Evolutionary conservation across 176 grass and related monocot genomes (phyloP).

Genomic region (Ananas comosus): DNA sequence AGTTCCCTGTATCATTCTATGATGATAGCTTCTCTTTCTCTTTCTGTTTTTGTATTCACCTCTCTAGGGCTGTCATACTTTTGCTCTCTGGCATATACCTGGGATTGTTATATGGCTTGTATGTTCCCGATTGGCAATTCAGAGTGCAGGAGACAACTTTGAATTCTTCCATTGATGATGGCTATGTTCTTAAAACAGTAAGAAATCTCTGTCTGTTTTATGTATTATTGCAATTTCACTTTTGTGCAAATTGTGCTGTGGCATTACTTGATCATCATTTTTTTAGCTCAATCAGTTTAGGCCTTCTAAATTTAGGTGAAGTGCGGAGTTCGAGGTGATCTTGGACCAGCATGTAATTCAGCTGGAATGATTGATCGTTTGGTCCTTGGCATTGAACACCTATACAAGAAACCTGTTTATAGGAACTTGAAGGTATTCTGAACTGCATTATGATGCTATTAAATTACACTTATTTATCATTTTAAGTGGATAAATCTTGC

Average conservation of each 20-base stretch:
- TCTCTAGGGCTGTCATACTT: slow-evolving; percentile 15
- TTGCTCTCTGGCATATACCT: slow-evolving; percentile 10
- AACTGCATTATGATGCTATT: not conserved
- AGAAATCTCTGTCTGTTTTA: not conserved
- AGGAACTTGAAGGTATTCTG: slow-evolving; percentile 21
- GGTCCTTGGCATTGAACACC: slow-evolving; percentile 19
- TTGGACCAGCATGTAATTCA: slow-evolving; percentile 26
- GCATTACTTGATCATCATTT: not conserved
- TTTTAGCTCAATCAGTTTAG: not conserved
- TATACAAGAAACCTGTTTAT: slow-evolving; percentile 21
- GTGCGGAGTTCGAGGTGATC: slow-evolving; percentile 22
- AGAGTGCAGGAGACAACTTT: not conserved
- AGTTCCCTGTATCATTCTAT: too few relatives aligned
- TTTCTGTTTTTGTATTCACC: not conserved
- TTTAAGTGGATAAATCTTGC: not conserved
- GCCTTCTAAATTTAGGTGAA: slow-evolving; percentile 9
- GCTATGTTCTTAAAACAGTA: slow-evolving; percentile 9
- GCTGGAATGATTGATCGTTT: slow-evolving; percentile 25
- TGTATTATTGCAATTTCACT: not conserved
- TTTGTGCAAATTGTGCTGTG: slow-evolving; percentile 1
- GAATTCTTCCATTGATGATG: slow-evolving; percentile 1
- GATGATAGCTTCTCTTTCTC: not conserved
- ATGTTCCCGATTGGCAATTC: slow-evolving; percentile 26
- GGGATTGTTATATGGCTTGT: slow-evolving; percentile 15
- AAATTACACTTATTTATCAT: not conserved